A percentile compares a stretch with the other conserved stretches of the same genome.
Conservation (phyloP, 148 eudicot genomes). For the Fagopyrum tataricum region DNA sequence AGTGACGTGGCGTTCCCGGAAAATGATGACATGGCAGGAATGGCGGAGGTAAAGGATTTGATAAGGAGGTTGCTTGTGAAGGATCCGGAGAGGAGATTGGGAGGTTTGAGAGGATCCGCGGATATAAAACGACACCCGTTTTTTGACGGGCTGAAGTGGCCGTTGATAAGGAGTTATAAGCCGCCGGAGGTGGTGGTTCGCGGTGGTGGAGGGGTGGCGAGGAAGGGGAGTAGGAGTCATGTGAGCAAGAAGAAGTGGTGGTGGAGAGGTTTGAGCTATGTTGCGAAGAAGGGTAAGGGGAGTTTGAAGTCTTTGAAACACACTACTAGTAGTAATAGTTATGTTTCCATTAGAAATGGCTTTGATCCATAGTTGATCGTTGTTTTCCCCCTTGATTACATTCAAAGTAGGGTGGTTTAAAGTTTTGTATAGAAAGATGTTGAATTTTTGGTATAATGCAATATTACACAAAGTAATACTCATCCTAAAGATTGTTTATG, state of each 20-base stretch:
- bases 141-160: slow-evolving; percentile 62
- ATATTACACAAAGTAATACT: not conserved
- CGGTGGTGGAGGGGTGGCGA: not conserved
- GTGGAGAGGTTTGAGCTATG: slow-evolving; percentile 41
- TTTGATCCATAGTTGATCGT: not conserved
- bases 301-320: slow-evolving; percentile 3
- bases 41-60: slow-evolving; percentile 45
- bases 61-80: slow-evolving; percentile 45
- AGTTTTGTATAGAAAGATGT: not conserved
- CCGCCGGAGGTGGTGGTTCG: slow-evolving; percentile 49
- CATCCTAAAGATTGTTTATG: no score
- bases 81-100: slow-evolving; percentile 58
- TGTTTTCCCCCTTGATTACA: not conserved
- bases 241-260: slow-evolving; percentile 28
- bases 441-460: not conserved
- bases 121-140: slow-evolving; percentile 74
- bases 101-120: slow-evolving; percentile 60
- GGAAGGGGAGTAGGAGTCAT: slow-evolving; percentile 20
- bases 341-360: not conserved
- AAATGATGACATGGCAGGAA: slow-evolving; percentile 31
- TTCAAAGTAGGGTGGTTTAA: not conserved
- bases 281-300: slow-evolving; percentile 32
- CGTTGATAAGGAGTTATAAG: slow-evolving; percentile 57
- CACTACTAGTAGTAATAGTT: slow-evolving; percentile 1
- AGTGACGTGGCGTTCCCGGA: slow-evolving; percentile 21